Percentiles rank a stretch among this genome's conserved stretches.
Conservation (phyloP, 1,284 basidiomycete species). For the Omphalotus olearius region DNA sequence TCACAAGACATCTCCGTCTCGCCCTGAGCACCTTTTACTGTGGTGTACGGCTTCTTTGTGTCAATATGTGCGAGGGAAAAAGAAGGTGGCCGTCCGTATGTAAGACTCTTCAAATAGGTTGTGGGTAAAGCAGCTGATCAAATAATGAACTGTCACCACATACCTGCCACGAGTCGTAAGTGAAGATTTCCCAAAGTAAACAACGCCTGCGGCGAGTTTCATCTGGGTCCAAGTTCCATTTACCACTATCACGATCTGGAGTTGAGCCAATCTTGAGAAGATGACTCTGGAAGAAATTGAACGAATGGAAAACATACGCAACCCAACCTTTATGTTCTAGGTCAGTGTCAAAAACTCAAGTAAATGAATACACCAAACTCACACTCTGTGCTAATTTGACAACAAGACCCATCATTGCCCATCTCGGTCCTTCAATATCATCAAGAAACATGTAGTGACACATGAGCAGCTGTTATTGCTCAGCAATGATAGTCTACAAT, state of each 20-base stretch:
- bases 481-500: constrained; percentile 15
- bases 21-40: constrained; percentile 42
- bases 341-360: background rate
- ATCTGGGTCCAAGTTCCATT: constrained; percentile 55
- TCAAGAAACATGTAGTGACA: constrained; percentile 68
- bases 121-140: background rate
- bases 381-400: constrained; percentile 68
- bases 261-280: background rate
- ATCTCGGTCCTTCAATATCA: constrained; percentile 60
- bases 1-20: constrained; percentile 64
- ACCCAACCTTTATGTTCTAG: constrained; percentile 42
- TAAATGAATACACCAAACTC: constrained; percentile 27
- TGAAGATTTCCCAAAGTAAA: constrained; percentile 61
- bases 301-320: constrained; percentile 40
- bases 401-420: constrained; percentile 64
- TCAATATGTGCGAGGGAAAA: constrained; percentile 59
- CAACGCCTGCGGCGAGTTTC: constrained; percentile 60
- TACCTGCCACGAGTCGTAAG: constrained; percentile 71
- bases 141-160: constrained; percentile 13
- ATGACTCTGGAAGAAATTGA: background rate
- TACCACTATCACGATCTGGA: constrained; percentile 64
- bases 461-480: constrained; percentile 50
- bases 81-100: constrained; percentile 67
- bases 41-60: constrained; percentile 50
- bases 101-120: constrained; percentile 46